A percentile compares a stretch with the other conserved stretches of the same genome.
Conservation (phyloP, 108 stramenopile species). For the Fistulifera pelliculosa region DNA sequence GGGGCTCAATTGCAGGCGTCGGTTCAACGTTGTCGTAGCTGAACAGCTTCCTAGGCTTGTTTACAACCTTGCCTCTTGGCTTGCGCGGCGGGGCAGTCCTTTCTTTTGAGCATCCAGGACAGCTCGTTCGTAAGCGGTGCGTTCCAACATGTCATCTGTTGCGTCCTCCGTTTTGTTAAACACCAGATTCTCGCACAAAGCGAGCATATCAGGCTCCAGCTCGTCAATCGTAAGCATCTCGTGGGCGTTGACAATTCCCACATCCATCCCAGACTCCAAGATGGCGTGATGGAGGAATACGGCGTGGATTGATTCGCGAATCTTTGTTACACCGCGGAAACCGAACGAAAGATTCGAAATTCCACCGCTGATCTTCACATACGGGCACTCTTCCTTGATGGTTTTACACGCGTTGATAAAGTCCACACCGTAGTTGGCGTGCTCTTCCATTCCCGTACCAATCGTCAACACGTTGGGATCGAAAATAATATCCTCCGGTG, state of each 20-base stretch:
- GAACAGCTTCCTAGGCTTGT: constrained; percentile 28
- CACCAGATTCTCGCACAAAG: constrained; percentile 82
- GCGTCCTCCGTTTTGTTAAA: constrained; percentile 81
- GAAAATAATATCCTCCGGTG: constrained; percentile 99
- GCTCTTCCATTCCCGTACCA: constrained; percentile 98
- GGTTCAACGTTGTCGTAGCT: constrained; percentile 28
- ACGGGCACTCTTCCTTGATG: constrained; percentile 96
- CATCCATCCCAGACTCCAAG: constrained; percentile 95
- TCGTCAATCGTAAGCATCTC: constrained; percentile 84
- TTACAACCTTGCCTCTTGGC: constrained; percentile 37
- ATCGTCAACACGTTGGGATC: constrained; percentile 98
- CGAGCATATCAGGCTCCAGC: constrained; percentile 76
- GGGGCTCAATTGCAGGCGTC: constrained; percentile 26
- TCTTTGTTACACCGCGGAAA: constrained; percentile 92
- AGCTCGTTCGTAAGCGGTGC: constrained; percentile 80
- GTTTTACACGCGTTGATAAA: constrained; percentile 90
- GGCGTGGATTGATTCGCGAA: constrained; percentile 98
- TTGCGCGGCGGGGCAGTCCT: constrained; percentile 64
- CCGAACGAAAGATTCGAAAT: constrained; percentile 98
- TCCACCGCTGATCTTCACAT: constrained; percentile 96
- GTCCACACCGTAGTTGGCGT: constrained; percentile 95
- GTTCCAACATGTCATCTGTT: constrained; percentile 89
- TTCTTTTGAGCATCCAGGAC: constrained; percentile 77
- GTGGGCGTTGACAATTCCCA: constrained; percentile 98
- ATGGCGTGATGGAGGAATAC: constrained; percentile 95